Conservation (phyloP, 108 stramenopile species). For the Nitzschia inconspicua region DNA sequence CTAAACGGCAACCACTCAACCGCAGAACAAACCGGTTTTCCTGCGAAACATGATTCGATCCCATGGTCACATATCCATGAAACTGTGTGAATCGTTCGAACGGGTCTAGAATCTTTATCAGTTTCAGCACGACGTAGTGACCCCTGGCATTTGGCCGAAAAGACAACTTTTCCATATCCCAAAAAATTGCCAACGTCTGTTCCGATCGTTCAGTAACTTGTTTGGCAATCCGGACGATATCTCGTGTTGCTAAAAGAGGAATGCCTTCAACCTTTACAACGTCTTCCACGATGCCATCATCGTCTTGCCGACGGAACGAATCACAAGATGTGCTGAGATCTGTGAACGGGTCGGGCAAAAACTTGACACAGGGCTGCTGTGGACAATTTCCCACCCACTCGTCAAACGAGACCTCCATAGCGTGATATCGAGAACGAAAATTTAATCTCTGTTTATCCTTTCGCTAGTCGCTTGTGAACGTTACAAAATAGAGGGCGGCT, state of each 20-base stretch:
- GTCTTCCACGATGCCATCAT: conserved; percentile 21
- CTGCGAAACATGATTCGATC: conserved; percentile 26
- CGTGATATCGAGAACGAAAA: no score
- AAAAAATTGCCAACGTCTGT: conserved; percentile 31
- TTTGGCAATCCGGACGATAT: conserved; percentile 18
- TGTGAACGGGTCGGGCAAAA: conserved; percentile 14
- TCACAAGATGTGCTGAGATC: conserved; percentile 42
- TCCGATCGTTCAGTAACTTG: not conserved
- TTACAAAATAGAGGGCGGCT: no score
- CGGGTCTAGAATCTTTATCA: conserved; percentile 24
- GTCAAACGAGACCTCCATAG: conserved; percentile 33
- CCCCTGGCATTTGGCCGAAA: conserved; percentile 26
- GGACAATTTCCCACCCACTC: conserved; percentile 28
- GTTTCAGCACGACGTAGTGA: not conserved
- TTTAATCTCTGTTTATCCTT: no score
- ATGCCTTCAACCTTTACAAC: conserved; percentile 26
- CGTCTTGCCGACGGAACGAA: conserved; percentile 22
- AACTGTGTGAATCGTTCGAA: conserved; percentile 29
- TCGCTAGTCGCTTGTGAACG: no score
- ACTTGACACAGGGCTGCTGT: conserved; percentile 13
- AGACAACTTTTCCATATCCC: conserved; percentile 43
- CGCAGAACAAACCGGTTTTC: conserved; percentile 37
- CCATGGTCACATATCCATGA: conserved; percentile 38
- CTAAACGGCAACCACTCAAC: conserved; percentile 31
- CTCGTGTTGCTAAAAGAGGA: conserved; percentile 32